phyloP scores from a whole-genome alignment of 1,284 basidiomycete species.

The Mycosarcoma mackinlayi region DNA sequence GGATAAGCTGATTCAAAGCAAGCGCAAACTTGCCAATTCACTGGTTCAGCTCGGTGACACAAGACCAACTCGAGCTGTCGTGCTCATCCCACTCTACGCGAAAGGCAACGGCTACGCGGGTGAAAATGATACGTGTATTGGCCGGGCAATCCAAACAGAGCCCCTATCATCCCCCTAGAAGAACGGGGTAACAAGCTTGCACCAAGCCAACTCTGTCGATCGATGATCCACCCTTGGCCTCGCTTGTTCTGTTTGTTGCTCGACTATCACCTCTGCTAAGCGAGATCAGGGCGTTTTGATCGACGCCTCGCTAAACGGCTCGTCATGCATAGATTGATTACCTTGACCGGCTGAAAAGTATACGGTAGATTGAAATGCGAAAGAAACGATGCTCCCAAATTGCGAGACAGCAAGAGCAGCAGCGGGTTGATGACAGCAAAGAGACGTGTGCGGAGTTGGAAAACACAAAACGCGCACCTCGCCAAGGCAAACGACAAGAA shows the following conservation, averaged over 20 bases:
- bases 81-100: no score
- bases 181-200: not conserved
- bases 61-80: no score
- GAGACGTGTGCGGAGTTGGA: slow-evolving; percentile 17
- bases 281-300: slow-evolving; percentile 2
- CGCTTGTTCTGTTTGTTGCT: not conserved
- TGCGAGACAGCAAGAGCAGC: not conserved
- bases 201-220: slow-evolving; percentile 1
- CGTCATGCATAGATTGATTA: not conserved
- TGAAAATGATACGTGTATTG: no score
- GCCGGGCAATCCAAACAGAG: no score
- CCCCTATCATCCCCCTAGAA: no score
- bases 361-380: no score
- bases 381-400: not conserved
- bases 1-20: no score
- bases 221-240: slow-evolving; percentile 1
- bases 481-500: slow-evolving; percentile 11
- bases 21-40: no score
- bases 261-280: no score
- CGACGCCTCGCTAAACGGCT: slow-evolving; percentile 9
- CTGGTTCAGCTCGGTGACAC: no score
- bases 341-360: no score
- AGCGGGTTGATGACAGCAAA: not conserved
- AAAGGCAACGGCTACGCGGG: no score
- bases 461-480: not conserved